Percentiles rank a stretch among this genome's conserved stretches.
Evolutionary conservation across 192 early-diverging fungal genomes (phyloP).

Genomic region (Backusella tuberculispora): DNA sequence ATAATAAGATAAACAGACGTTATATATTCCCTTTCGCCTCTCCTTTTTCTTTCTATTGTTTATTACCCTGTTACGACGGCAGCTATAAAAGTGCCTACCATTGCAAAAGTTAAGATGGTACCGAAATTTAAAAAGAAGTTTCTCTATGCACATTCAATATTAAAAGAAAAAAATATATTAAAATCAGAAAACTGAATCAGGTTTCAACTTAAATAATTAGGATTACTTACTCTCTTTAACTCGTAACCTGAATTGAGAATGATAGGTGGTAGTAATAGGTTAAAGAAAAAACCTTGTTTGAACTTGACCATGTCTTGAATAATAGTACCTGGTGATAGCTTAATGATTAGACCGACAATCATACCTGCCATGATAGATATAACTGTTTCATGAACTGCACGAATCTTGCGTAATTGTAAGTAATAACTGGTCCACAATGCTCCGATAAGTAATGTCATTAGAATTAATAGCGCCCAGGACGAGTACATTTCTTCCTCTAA

Average conservation of each 20-base stretch:
- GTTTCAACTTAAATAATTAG: background rate
- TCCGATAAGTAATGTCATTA: conserved; percentile 80
- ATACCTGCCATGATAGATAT: conserved; percentile 90
- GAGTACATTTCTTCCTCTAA: conserved; percentile 75
- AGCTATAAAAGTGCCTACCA: conserved; percentile 91
- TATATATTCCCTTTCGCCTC: background rate
- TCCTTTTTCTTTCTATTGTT: background rate
- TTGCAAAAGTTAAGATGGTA: conserved; percentile 90
- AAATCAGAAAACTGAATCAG: background rate
- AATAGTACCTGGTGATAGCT: conserved; percentile 55
- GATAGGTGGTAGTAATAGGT: conserved; percentile 94
- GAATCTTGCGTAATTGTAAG: conserved; percentile 84
- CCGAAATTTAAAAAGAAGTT: conserved; percentile 89
- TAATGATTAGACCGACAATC: conserved; percentile 69
- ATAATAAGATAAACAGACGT: background rate
- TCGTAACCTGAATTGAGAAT: conserved; percentile 97
- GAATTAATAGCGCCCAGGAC: conserved; percentile 84
- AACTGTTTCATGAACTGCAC: conserved; percentile 93
- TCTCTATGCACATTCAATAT: conserved; percentile 43
- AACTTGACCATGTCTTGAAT: conserved; percentile 89
- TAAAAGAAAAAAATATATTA: background rate
- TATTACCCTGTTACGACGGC: conserved; percentile 87
- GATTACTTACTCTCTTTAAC: conserved; percentile 74
- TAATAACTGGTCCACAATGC: conserved; percentile 90
- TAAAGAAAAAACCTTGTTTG: conserved; percentile 93